These are phyloP conservation scores for Aristolochia fimbriata DNA, from an alignment of 164 flowering plant species.

Conservation along the genomic window DNA sequence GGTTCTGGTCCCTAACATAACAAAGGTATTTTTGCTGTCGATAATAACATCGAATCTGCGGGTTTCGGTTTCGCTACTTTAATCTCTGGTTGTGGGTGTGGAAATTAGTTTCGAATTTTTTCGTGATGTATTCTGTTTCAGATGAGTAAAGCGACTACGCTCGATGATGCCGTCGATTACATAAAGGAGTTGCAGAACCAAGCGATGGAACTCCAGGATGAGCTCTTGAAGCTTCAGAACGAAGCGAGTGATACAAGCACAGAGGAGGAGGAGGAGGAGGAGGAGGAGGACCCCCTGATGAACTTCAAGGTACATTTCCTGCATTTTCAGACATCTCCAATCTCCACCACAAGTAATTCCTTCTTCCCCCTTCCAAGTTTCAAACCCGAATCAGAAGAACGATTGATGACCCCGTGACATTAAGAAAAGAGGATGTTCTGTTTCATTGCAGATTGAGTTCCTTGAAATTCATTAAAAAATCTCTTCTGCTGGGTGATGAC, in stretches of 20 bases:
- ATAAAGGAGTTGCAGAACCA: conserved; percentile 35
- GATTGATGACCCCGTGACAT: conserved; percentile 58
- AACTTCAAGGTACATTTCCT: neutral
- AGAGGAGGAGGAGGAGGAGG: neutral
- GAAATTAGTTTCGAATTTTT: neutral
- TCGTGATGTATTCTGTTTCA: conserved; percentile 14
- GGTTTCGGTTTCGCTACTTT: neutral
- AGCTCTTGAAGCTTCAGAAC: conserved; percentile 38
- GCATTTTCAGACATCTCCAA: neutral
- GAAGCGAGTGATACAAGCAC: conserved; percentile 14
- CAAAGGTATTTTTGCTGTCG: conserved; percentile 74
- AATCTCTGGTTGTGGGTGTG: neutral
- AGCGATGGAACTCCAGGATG: conserved; percentile 35
- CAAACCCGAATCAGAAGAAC: conserved; percentile 20
- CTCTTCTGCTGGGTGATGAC: neutral
- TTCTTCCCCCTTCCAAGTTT: neutral
- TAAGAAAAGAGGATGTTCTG: conserved; percentile 25
- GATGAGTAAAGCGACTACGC: conserved; percentile 64
- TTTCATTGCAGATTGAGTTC: neutral
- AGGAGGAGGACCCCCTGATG: neutral
- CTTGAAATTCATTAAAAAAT: neutral
- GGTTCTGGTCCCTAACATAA: conserved; percentile 65
- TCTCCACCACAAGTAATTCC: neutral
- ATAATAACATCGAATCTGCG: too few relatives aligned
- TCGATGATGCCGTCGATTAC: conserved; percentile 60